Evolutionary conservation across 345 rosid genomes (phyloP).

Genomic region (Eucalyptus marginata): DNA sequence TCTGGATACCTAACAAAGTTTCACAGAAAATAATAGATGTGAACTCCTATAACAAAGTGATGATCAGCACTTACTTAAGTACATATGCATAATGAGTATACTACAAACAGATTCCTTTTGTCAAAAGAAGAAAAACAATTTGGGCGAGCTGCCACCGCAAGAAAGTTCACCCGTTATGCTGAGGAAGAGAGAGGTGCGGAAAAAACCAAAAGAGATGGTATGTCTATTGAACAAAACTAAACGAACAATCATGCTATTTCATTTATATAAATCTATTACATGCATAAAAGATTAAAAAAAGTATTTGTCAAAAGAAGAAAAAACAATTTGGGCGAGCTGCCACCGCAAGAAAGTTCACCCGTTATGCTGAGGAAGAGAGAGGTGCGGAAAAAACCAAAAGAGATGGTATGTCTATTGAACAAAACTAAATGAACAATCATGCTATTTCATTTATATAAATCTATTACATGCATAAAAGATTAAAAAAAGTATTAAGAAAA

Average conservation of each 20-base stretch:
- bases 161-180: not conserved
- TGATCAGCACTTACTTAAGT: not conserved
- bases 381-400: not conserved
- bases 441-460: not conserved
- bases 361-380: not conserved
- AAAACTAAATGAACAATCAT: not conserved
- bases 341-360: not conserved
- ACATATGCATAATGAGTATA: not conserved
- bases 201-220: not conserved
- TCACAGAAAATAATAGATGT: not conserved
- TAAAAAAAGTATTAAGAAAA: not conserved
- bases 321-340: not conserved
- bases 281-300: too few relatives aligned
- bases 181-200: not conserved
- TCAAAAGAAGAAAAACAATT: not conserved
- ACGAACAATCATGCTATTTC: not conserved
- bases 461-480: not conserved
- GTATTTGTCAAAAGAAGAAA: not conserved
- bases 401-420: not conserved
- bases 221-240: not conserved
- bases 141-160: not conserved
- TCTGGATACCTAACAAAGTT: constrained; percentile 46
- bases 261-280: not conserved
- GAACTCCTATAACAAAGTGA: not conserved
- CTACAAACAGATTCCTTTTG: not conserved